Conservation (phyloP, 2,329 filamentous ascomycete genomes). For the Fusarium denticulatum region DNA sequence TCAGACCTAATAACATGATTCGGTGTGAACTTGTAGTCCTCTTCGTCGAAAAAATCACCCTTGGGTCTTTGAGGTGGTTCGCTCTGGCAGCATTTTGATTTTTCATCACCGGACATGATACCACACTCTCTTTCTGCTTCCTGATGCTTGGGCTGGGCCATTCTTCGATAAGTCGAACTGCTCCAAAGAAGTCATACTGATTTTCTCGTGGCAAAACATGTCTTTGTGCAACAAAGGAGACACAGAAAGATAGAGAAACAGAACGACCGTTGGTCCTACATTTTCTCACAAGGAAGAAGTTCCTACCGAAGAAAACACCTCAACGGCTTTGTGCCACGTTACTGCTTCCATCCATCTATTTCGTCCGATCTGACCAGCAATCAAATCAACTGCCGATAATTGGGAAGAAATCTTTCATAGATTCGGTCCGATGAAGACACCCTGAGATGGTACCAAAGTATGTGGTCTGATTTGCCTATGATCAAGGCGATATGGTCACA, state of each 20-base stretch:
- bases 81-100: not conserved
- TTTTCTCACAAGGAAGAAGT: not conserved
- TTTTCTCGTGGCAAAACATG: too few species aligned
- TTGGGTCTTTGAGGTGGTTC: not conserved
- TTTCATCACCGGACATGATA: not conserved
- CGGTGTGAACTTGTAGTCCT: not conserved
- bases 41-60: not conserved
- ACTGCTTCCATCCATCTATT: not conserved
- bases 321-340: constrained; percentile 5
- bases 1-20: not conserved
- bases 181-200: not conserved
- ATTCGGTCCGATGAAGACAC: constrained; percentile 1
- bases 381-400: not conserved
- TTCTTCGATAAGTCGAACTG: not conserved
- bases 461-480: not conserved
- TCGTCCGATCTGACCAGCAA: not conserved
- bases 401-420: not conserved
- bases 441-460: not conserved
- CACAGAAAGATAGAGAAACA: not conserved
- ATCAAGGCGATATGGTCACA: not conserved
- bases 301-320: not conserved
- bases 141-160: too few species aligned
- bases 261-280: not conserved
- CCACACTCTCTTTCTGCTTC: not conserved
- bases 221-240: not conserved